Percentiles rank a stretch among this genome's conserved stretches.
phyloP scores from a whole-genome alignment of 2,329 filamentous ascomycete genomes.

The Epichloe typhina region DNA sequence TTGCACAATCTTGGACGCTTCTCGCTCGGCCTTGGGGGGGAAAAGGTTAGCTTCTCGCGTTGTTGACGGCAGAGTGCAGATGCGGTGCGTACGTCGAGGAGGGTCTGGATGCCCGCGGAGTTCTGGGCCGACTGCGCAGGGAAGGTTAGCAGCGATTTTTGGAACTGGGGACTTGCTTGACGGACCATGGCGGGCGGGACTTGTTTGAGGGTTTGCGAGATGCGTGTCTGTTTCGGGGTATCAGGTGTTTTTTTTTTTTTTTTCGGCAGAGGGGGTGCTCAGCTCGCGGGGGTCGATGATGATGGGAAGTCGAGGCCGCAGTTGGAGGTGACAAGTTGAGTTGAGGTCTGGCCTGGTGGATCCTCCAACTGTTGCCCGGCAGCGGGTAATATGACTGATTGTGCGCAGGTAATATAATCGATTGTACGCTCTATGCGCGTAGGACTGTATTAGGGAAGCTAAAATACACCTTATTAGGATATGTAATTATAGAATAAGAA shows the following conservation, averaged over 20 bases:
- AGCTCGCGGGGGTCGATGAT: too few relatives aligned
- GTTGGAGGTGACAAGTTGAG: not conserved
- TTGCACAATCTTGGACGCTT: slow-evolving; percentile 98
- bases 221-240: not conserved
- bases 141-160: slow-evolving; percentile 1
- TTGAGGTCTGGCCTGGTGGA: not conserved
- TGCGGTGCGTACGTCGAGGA: slow-evolving; percentile 70
- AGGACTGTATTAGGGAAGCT: too few relatives aligned
- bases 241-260: too few relatives aligned
- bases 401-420: too few relatives aligned
- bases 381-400: too few relatives aligned
- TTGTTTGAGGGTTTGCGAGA: not conserved
- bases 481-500: too few relatives aligned
- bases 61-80: too few relatives aligned
- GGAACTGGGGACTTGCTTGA: not conserved
- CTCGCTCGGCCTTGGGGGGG: slow-evolving; percentile 70
- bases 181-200: slow-evolving; percentile 7
- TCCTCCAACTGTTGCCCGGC: too few relatives aligned
- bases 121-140: slow-evolving; percentile 78
- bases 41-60: slow-evolving; percentile 1
- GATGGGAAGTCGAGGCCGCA: too few relatives aligned
- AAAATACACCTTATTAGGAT: too few relatives aligned
- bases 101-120: slow-evolving; percentile 94
- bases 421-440: too few relatives aligned
- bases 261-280: too few relatives aligned